These are phyloP conservation scores for Coemansia sp. DNA, from an alignment of 192 early-diverging fungal species.

Conservation along the genomic window DNA sequence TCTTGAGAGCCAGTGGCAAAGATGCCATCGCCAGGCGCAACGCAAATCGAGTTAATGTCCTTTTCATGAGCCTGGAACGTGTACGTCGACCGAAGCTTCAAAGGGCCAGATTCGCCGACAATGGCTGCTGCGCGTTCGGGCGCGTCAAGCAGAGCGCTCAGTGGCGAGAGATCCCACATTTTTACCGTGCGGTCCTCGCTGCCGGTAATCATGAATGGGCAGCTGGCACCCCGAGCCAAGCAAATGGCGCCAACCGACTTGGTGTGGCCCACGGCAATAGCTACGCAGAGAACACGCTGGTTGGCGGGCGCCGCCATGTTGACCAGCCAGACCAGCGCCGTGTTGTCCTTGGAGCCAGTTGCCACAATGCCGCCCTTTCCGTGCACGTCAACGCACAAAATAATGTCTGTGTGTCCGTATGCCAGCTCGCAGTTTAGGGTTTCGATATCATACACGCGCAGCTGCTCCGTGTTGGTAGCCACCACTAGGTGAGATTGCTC, in stretches of 20 bases:
- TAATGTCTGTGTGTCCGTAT: conserved; percentile 84
- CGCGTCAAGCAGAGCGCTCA: conserved; percentile 23
- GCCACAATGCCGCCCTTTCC: conserved; percentile 65
- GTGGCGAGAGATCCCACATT: conserved; percentile 75
- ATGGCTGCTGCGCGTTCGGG: conserved; percentile 3
- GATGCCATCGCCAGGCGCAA: conserved; percentile 86
- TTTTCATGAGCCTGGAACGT: conserved; percentile 95
- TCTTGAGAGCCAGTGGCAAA: conserved; percentile 95
- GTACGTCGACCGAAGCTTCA: conserved; percentile 57
- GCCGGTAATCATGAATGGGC: conserved; percentile 72
- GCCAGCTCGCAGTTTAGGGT: conserved; percentile 78
- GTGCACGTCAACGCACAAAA: conserved; percentile 74
- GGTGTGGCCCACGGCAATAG: conserved; percentile 82
- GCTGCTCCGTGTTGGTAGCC: conserved; percentile 88
- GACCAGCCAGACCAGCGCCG: conserved; percentile 74
- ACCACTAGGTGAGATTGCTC: conserved; percentile 75
- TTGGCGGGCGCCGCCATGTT: conserved; percentile 56
- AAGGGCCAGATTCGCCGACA: conserved; percentile 12
- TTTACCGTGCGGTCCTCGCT: conserved; percentile 95
- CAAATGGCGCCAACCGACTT: conserved; percentile 89
- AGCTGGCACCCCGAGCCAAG: conserved; percentile 60
- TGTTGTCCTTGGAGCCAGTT: conserved; percentile 90
- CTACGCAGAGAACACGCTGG: conserved; percentile 61
- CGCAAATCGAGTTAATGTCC: conserved; percentile 89
- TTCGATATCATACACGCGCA: conserved; percentile 79